Percentiles rank a stretch among this genome's conserved stretches.
phyloP scores from a whole-genome alignment of 345 rosid species.

The rapeseed (Brassica napus) region DNA sequence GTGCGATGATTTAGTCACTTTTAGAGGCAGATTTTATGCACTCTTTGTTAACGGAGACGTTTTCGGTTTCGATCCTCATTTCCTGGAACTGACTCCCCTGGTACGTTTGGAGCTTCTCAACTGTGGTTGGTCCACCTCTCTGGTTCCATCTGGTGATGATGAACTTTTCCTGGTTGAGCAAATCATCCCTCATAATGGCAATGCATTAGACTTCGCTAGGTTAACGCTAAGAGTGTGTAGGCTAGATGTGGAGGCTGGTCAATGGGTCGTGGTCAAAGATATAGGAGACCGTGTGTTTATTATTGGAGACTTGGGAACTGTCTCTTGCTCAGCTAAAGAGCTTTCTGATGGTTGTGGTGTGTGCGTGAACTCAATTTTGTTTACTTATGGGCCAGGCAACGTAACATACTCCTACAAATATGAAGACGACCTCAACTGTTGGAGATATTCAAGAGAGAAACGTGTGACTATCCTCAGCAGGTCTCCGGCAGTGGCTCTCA shows the following conservation, averaged over 20 bases:
- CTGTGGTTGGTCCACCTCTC: neutral
- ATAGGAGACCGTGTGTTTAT: neutral
- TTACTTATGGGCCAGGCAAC: neutral
- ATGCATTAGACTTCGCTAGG: neutral
- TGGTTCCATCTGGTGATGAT: conserved; percentile 3
- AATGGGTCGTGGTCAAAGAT: neutral
- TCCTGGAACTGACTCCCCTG: neutral
- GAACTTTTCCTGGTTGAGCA: neutral
- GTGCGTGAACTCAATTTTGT: neutral
- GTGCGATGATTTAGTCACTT: neutral
- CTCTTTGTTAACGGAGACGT: neutral
- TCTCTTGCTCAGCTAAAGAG: neutral
- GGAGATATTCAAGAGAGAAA: neutral
- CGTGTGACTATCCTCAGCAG: neutral
- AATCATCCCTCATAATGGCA: neutral
- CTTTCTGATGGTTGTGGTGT: neutral
- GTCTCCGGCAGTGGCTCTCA: neutral
- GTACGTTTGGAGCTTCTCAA: neutral
- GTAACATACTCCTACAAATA: neutral
- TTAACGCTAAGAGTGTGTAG: neutral
- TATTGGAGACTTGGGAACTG: neutral
- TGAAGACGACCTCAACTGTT: neutral
- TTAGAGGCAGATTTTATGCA: neutral
- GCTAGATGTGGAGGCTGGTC: neutral
- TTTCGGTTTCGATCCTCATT: conserved; percentile 1